Evolutionary conservation across 1,139 yeast species (phyloP), one percentile per base, ranked within the genome.

Genomic region (Candida freyschussii): DNA sequence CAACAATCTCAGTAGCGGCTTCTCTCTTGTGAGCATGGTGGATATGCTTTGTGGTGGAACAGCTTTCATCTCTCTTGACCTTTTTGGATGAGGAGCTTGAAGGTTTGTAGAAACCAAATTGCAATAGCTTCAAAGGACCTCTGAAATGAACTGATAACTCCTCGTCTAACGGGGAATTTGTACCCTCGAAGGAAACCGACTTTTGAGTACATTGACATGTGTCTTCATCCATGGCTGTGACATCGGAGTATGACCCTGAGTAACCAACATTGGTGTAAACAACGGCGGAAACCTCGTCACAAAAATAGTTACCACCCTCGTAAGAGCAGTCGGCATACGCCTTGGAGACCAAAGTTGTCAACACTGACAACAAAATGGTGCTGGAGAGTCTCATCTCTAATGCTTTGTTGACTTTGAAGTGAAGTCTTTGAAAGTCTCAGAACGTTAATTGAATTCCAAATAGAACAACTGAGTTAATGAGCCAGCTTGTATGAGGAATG

Each of bases 131-230:
- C 47, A 91, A 59, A 21, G 97, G 98, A 37, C 97, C 98, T 63
- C 97, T 78, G 69, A 89, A 85, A 60, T 89, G 97, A 37, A 91
- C 84, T 13, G 95, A 79, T 33, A 89, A 65, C 58, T 86, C 96
- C 62, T 86, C 95, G 60, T 86, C 77, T 41, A 89, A 65, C 21
- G 97, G 97, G 30, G 95, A 65, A 54, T 85, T 65, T 17, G 75
- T 41, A 30, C 97, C n/a, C 12, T 82, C 70, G 62, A 86, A 83
- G 8, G 72, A 44, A 13, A 62, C 62, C 12, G 73, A 50, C 14
- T 62, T 51, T 34, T 72, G 69, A 13, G 76, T 56, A 58, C 94
- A 77, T 26, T 65, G 45, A 63, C 96, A 81, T 1, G 82, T 59
- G 44, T 73, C 62, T 47, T 70, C 71, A 55, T 83, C 87, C 75